phyloP scores from a whole-genome alignment of 2,329 filamentous ascomycete species.

The Fulvia fulva region DNA sequence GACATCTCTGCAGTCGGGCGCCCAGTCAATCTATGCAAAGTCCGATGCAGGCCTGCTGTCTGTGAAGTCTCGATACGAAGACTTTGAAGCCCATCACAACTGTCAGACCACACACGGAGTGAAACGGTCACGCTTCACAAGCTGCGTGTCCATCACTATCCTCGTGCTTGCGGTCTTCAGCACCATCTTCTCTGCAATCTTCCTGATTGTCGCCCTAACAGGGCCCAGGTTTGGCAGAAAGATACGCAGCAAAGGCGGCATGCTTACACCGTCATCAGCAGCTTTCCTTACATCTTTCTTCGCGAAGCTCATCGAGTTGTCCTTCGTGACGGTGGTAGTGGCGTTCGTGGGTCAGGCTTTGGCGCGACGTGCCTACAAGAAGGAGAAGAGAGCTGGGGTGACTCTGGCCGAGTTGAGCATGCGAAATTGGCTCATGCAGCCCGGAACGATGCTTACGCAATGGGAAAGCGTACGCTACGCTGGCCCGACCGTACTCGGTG shows the following conservation, averaged over 20 bases:
- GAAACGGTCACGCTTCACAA: constrained; percentile 14
- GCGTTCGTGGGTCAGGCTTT: constrained; percentile 70
- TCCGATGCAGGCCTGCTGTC: constrained; percentile 27
- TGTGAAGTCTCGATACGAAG: constrained; percentile 21
- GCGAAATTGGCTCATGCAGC: constrained; percentile 60
- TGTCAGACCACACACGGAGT: constrained; percentile 17
- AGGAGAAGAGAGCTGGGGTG: constrained; percentile 52
- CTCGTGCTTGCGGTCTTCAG: constrained; percentile 56
- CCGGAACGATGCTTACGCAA: constrained; percentile 66
- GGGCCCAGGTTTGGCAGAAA: constrained; percentile 60
- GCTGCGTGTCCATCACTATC: constrained; percentile 47
- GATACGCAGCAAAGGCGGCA: constrained; percentile 50
- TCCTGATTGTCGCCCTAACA: constrained; percentile 58
- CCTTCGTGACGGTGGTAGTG: constrained; percentile 74
- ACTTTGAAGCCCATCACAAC: constrained; percentile 24
- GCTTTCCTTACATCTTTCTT: constrained; percentile 64
- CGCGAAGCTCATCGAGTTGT: constrained; percentile 73
- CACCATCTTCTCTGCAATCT: constrained; percentile 62
- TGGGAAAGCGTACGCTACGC: constrained; percentile 63
- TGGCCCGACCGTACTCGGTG: constrained; percentile 59
- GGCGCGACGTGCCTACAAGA: constrained; percentile 63
- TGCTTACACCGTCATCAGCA: constrained; percentile 59
- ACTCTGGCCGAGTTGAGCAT: constrained; percentile 74
- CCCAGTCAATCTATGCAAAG: constrained; percentile 23
- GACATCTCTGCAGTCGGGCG: constrained; percentile 23